Evolutionary conservation across 2,329 filamentous ascomycete species (phyloP), one percentile per base, ranked within the genome.

Genomic region (Colletotrichum godetiae): DNA sequence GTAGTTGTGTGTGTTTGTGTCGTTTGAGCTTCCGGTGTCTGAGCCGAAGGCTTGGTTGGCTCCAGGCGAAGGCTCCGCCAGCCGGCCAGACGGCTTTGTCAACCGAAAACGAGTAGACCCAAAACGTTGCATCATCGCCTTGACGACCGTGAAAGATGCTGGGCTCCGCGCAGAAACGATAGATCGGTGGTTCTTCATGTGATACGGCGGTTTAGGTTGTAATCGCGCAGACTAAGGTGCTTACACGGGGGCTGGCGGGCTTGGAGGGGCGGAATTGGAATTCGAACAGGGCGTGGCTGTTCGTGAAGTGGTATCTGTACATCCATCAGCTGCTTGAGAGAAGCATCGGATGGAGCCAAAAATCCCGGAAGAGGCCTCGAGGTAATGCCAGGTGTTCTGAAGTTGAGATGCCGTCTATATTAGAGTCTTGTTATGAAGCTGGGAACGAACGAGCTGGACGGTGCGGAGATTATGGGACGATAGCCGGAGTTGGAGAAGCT

Each of bases 11-110:
- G 33, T 15, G 22, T n/a, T 33, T 37, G 52, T 60, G 55, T 61
- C 60, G 46, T 57, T n/a, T 46, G 37, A 57, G 62, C 52, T 57
- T 46, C 67, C 59, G n/a, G 42, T 57, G 27, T 15, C 35, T 58
- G 63, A 71, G 71, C 66, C 66, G 42, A 70, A 74, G 71, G 73
- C 61, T 73, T 66, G 73, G 73, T 64, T 74, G 66, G 73, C 55
- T 75, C 62, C 58, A 73, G 12, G 63, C 27, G 31, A 57, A 58
- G 53, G 59, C 60, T 56, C 60, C 67, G 67, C 56, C 67, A 63
- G 62, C 63, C 73, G 73, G 70, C 62, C 67, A 67, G 66, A 55
- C 73, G 73, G 73, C 56, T 56, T 62, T 27, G 10, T 63, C 56
- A 61, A 52, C 72, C 72, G 72, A 64, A 67, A 46, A 63, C 27